phyloP scores from a whole-genome alignment of 345 rosid genomes.

The Nasturtium officinale region DNA sequence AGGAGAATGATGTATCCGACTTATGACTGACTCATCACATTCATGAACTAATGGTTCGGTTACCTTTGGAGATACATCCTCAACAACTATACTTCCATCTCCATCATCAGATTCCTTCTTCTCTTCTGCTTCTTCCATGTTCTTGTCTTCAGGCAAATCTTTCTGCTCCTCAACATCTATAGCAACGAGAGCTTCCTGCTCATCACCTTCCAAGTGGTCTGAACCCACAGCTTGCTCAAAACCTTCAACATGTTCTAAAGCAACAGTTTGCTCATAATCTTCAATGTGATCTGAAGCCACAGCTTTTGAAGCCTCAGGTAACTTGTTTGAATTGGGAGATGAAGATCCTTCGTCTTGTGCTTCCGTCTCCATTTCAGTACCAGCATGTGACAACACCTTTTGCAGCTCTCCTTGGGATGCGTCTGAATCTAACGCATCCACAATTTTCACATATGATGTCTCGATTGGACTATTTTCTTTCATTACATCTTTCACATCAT shows the following conservation, averaged over 20 bases:
- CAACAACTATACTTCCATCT: conserved; percentile 35
- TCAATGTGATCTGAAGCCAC: conserved; percentile 21
- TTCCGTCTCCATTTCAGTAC: conserved; percentile 13
- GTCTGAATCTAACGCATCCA: conserved; percentile 19
- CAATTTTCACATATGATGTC: conserved; percentile 39
- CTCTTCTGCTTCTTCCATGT: conserved; percentile 41
- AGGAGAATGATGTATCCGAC: conserved; percentile 98
- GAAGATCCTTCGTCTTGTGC: conserved; percentile 10
- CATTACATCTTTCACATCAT: conserved; percentile 28
- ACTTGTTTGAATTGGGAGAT: conserved; percentile 19
- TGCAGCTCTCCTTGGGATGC: conserved; percentile 12
- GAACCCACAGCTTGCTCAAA: not conserved
- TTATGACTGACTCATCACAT: conserved; percentile 78
- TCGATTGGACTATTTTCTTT: conserved; percentile 35
- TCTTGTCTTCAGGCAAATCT: conserved; percentile 31
- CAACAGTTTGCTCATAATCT: conserved; percentile 19
- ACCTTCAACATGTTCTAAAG: conserved; percentile 16
- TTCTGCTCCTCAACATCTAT: conserved; percentile 31
- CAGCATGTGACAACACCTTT: not conserved
- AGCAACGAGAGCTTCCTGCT: conserved; percentile 16
- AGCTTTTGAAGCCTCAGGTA: conserved; percentile 7
- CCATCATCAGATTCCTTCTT: conserved; percentile 39
- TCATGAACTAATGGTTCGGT: conserved; percentile 47
- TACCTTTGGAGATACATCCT: conserved; percentile 35
- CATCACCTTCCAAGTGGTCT: conserved; percentile 22